Evolutionary conservation across 139 green algal genomes (phyloP).

Genomic region (Coelastrella sp.): DNA sequence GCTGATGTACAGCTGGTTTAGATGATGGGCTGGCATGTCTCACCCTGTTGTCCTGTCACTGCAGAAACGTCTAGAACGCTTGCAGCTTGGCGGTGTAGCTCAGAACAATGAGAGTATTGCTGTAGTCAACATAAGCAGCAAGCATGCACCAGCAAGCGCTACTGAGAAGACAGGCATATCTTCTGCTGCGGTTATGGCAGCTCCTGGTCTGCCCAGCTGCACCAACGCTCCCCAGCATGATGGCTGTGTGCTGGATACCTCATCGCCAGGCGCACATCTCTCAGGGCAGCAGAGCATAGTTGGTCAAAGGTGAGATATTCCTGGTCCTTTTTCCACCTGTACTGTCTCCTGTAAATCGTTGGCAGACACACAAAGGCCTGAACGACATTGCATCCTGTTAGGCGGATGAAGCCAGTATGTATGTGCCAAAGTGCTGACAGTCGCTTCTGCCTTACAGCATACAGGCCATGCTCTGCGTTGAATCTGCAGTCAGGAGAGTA

Average conservation of each 20-base stretch:
- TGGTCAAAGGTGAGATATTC: no score
- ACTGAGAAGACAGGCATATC: background rate
- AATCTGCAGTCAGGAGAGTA: background rate
- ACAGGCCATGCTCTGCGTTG: background rate
- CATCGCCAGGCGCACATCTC: no score
- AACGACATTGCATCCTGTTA: no score
- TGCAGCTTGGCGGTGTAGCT: constrained; percentile 52
- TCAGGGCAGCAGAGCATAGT: no score
- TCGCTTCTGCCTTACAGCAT: background rate
- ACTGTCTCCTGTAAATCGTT: no score
- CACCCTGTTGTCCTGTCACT: no score
- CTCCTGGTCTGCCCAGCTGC: background rate
- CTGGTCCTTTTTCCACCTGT: no score
- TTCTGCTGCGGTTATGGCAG: background rate
- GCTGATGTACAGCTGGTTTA: background rate
- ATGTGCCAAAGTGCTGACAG: no score
- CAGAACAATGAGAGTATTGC: constrained; percentile 38
- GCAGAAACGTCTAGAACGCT: constrained; percentile 56
- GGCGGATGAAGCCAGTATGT: no score
- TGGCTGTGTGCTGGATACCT: no score
- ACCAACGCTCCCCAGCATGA: background rate
- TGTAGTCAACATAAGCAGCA: constrained; percentile 30
- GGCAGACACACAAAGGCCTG: no score
- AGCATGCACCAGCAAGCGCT: background rate
- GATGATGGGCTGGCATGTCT: no score